Percentiles rank a stretch among this genome's conserved stretches.
Evolutionary conservation across 805 yeast species (phyloP).

Genomic region (Saturnispora kantuleensis): DNA sequence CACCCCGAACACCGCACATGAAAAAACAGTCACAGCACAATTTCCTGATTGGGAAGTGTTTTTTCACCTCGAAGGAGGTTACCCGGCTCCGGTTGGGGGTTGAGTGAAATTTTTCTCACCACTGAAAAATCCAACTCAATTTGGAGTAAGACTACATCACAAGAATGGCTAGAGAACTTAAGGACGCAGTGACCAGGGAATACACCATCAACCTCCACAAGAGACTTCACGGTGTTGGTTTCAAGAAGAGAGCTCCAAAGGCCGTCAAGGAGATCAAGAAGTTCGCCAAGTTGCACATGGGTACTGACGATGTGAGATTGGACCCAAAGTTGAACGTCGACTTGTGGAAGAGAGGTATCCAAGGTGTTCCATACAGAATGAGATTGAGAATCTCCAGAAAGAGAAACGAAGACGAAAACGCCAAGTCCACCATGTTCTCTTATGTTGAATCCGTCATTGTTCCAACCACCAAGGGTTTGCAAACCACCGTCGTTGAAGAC

Average conservation of each 20-base stretch:
- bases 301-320: slow-evolving; percentile 97
- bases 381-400: slow-evolving; percentile 94
- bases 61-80: neutral
- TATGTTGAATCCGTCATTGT: slow-evolving; percentile 96
- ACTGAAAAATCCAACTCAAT: too few relatives aligned
- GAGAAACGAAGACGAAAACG: slow-evolving; percentile 99
- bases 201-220: slow-evolving; percentile 99
- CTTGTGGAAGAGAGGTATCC: slow-evolving; percentile 99
- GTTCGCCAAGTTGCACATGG: slow-evolving; percentile 98
- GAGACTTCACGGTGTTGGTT: slow-evolving; percentile 97
- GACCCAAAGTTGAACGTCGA: slow-evolving; percentile 98
- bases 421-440: slow-evolving; percentile 94
- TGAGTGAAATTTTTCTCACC: neutral
- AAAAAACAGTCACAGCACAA: too few relatives aligned
- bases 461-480: slow-evolving; percentile 92
- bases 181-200: slow-evolving; percentile 99
- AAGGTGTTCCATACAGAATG: slow-evolving; percentile 97
- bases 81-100: slow-evolving; percentile 1
- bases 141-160: neutral
- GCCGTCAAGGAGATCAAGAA: slow-evolving; percentile 99
- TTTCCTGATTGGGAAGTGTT: neutral
- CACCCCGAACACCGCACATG: too few relatives aligned
- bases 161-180: slow-evolving; percentile 52
- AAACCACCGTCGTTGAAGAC: slow-evolving; percentile 91
- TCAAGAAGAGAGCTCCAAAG: slow-evolving; percentile 99